A percentile compares a stretch with the other conserved stretches of the same genome.
phyloP scores from a whole-genome alignment of 345 rosid genomes.

The Lumnitzera racemosa region DNA sequence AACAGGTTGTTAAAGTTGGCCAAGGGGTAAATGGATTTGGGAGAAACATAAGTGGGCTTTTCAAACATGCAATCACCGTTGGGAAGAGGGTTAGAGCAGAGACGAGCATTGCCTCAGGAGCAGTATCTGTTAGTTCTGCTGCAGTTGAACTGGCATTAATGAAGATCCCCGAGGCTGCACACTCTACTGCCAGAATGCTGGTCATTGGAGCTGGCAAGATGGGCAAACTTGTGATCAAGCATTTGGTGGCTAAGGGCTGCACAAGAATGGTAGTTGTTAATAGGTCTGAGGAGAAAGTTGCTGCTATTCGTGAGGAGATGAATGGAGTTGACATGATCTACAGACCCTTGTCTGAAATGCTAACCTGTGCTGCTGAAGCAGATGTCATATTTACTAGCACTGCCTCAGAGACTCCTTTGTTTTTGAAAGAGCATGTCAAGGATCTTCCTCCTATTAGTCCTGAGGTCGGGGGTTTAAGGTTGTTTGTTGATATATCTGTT shows the following conservation, averaged over 20 bases:
- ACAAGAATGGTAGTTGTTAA: conserved; percentile 37
- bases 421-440: conserved; percentile 27
- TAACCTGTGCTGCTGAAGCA: conserved; percentile 30
- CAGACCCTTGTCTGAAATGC: conserved; percentile 33
- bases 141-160: conserved; percentile 42
- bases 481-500: conserved; percentile 39
- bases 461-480: conserved; percentile 27
- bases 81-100: conserved; percentile 47
- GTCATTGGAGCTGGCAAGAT: conserved; percentile 48
- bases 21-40: conserved; percentile 48
- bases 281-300: conserved; percentile 30
- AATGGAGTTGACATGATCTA: conserved; percentile 31
- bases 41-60: conserved; percentile 41
- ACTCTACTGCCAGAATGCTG: conserved; percentile 30
- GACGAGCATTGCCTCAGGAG: conserved; percentile 40
- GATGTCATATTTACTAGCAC: conserved; percentile 43
- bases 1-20: conserved; percentile 46
- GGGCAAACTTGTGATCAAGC: conserved; percentile 52
- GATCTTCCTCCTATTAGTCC: conserved; percentile 29
- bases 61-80: conserved; percentile 39
- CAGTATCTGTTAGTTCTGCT: conserved; percentile 46
- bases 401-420: conserved; percentile 32
- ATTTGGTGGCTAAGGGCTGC: conserved; percentile 48
- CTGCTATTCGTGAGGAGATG: conserved; percentile 29
- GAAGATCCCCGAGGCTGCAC: conserved; percentile 33